These are phyloP conservation scores for Penicillium lagena DNA, from an alignment of 495 filamentous ascomycete genomes.

Conservation along the genomic window DNA sequence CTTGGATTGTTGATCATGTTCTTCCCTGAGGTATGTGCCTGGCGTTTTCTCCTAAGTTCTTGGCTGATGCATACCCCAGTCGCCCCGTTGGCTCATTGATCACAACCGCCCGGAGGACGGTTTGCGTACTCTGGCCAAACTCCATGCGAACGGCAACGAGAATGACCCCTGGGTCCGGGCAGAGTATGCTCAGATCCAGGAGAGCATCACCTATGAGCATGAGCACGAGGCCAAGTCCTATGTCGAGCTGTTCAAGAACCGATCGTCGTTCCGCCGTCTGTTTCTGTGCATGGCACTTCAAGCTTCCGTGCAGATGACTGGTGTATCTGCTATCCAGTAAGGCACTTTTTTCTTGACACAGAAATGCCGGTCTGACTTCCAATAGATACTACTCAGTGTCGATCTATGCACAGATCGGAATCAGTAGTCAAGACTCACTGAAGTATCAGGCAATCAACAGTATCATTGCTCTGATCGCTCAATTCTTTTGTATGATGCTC, in stretches of 20 bases:
- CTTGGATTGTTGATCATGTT: constrained; percentile 35
- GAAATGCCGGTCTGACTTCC: not conserved
- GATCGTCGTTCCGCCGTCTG: constrained; percentile 59
- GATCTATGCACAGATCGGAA: constrained; percentile 64
- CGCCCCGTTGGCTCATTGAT: constrained; percentile 52
- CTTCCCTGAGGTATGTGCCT: constrained; percentile 41
- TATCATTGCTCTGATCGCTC: constrained; percentile 58
- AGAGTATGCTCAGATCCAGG: constrained; percentile 36
- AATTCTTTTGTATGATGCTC: constrained; percentile 60
- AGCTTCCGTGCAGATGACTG: constrained; percentile 67
- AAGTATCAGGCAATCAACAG: constrained; percentile 68
- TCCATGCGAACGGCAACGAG: constrained; percentile 41
- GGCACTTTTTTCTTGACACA: not conserved
- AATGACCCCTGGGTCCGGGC: constrained; percentile 38
- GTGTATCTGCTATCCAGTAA: constrained; percentile 63
- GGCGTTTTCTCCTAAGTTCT: too few species aligned
- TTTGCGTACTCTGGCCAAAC: constrained; percentile 40
- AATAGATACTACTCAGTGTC: constrained; percentile 56
- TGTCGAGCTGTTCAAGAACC: constrained; percentile 56
- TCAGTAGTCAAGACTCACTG: constrained; percentile 54
- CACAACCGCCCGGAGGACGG: constrained; percentile 42
- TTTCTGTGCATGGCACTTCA: constrained; percentile 63
- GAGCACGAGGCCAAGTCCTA: constrained; percentile 67
- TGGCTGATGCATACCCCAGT: constrained; percentile 12
- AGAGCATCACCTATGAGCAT: constrained; percentile 35